Percentiles rank a stretch among this genome's conserved stretches.
These are phyloP conservation scores for Linnemannia exigua DNA, from an alignment of 192 early-diverging fungal species.

Conservation along the genomic window DNA sequence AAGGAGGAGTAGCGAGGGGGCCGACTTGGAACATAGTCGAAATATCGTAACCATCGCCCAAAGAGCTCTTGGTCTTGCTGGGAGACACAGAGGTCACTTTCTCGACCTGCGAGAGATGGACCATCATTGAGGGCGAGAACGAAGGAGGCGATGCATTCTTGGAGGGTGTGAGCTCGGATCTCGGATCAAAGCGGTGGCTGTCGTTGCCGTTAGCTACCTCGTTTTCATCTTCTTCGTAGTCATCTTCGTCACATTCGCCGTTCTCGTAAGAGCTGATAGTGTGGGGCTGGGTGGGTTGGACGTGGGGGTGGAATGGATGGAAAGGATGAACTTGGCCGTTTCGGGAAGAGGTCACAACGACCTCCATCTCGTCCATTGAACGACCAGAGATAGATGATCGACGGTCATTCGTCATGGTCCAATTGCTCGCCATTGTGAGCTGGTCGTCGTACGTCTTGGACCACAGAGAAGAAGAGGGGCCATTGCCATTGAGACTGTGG, in stretches of 20 bases:
- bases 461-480: background rate
- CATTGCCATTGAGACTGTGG: background rate
- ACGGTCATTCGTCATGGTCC: slow-evolving; percentile 1
- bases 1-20: background rate
- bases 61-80: background rate
- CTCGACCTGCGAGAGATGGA: background rate
- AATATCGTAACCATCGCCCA: slow-evolving; percentile 45
- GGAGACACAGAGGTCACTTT: background rate
- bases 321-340: background rate
- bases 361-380: slow-evolving; percentile 38
- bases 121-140: background rate
- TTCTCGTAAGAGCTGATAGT: background rate
- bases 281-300: background rate
- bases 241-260: background rate
- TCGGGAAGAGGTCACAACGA: background rate
- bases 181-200: background rate
- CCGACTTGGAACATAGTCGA: slow-evolving; percentile 45
- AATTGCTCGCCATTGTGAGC: background rate
- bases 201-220: background rate
- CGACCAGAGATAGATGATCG: background rate
- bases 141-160: background rate
- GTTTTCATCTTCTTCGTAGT: background rate
- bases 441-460: background rate
- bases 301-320: background rate
- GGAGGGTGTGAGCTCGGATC: background rate